Evolutionary conservation across 148 eudicot genomes (phyloP), one percentile per base, ranked within the genome.

Genomic region (Salicornia ramosissima): DNA sequence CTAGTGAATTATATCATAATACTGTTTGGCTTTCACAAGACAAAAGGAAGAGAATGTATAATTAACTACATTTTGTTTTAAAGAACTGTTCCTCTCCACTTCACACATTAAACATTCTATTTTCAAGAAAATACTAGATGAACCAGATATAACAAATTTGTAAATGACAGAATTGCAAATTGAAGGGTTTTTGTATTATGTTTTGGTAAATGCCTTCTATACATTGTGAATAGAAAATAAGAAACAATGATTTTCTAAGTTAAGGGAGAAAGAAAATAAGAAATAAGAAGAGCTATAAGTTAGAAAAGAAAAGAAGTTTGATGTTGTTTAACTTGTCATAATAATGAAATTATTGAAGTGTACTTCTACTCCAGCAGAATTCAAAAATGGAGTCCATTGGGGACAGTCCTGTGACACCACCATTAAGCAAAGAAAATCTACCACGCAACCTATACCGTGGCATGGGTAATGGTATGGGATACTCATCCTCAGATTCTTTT

Each of bases 401-500:
- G 47, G 87, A 81, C 78, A 87, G 88, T 54, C 99, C 99, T 8
- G 73, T 81, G 9, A 94, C 99, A 40, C 99, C 99, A 7, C 88
- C 97, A 42, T 78, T 94, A 29, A 86, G 77, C 67, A 81, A 80
- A 76, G 99, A 94, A 81, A 81, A 77, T 49, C 83, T 83, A 26
- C 97, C 97, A 4, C 84, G 87, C 22, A 86, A 86, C 46, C 82
- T 87, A 36, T 71, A 75, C 75, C 86, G 83, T 30, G 91, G 86
- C 51, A 60, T 68, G 10, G 83, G 80, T 59, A 71, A 77, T 75
- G 87, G 83, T 55, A 74, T 78, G 79, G 86, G 84, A 28, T 85
- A 85, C 81, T 94, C 97, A 45, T 91, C 99, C 45, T 94, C 93
- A 16, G 96, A 88, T 50, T 94, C 97, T 52, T 82, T 83, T 24